Conservation (phyloP, 2,329 filamentous ascomycete genomes). For the Aspergillus fumigatiaffinis region DNA sequence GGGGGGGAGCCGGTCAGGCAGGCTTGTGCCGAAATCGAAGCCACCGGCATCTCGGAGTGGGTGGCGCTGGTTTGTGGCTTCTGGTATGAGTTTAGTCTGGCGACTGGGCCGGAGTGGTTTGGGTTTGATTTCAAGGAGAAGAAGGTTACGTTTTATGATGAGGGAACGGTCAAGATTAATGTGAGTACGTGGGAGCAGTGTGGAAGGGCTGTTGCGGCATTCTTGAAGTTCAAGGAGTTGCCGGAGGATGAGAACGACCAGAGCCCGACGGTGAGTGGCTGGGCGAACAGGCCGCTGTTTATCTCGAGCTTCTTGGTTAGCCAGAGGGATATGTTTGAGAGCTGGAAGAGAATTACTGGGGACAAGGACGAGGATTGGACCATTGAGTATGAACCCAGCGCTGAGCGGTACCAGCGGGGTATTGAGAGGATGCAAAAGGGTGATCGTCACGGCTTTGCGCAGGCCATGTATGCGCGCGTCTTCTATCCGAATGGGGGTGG, state of each 20-base stretch:
- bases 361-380: conserved; percentile 59
- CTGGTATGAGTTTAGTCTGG: conserved; percentile 53
- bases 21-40: conserved; percentile 30
- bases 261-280: conserved; percentile 30
- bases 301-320: conserved; percentile 55
- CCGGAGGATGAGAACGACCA: conserved; percentile 4
- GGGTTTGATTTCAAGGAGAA: conserved; percentile 48
- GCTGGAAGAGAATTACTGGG: conserved; percentile 53
- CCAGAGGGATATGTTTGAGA: conserved; percentile 62
- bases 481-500: conserved; percentile 46
- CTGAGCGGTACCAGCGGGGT: conserved; percentile 47
- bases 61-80: conserved; percentile 44
- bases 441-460: conserved; percentile 41
- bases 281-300: conserved; percentile 45
- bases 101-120: conserved; percentile 29
- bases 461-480: conserved; percentile 51
- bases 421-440: conserved; percentile 42
- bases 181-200: conserved; percentile 59
- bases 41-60: conserved; percentile 34
- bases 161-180: conserved; percentile 54
- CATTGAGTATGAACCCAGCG: conserved; percentile 46
- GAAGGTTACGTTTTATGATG: conserved; percentile 48
- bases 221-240: conserved; percentile 42
- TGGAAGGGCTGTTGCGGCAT: conserved; percentile 48
- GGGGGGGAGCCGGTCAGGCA: conserved; percentile 5